phyloP scores from a whole-genome alignment of 108 stramenopile species.

The Discostella stelligeroides region DNA sequence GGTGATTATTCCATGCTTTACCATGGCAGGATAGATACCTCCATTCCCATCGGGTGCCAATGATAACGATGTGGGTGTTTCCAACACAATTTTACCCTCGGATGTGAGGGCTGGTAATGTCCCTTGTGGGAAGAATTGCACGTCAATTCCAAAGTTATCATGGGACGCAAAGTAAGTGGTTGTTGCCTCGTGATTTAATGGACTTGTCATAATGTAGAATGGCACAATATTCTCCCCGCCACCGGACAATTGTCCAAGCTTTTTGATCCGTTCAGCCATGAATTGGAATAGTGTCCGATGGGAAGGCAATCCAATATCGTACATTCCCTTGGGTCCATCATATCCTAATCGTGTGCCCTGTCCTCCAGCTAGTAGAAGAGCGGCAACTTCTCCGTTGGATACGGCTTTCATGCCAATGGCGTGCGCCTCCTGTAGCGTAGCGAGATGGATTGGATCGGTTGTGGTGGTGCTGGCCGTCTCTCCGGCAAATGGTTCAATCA shows the following conservation, averaged over 20 bases:
- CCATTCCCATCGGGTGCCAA: conserved; percentile 98
- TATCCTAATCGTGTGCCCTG: conserved; percentile 97
- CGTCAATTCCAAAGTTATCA: conserved; percentile 88
- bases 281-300: conserved; percentile 83
- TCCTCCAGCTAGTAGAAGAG: conserved; percentile 92
- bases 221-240: conserved; percentile 55
- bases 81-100: conserved; percentile 94
- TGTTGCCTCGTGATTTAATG: conserved; percentile 91
- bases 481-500: conserved; percentile 66
- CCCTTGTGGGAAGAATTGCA: conserved; percentile 93
- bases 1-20: conserved; percentile 72
- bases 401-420: conserved; percentile 68
- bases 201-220: conserved; percentile 97
- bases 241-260: conserved; percentile 53
- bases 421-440: conserved; percentile 18
- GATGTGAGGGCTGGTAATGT: conserved; percentile 86
- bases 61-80: conserved; percentile 62
- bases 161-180: conserved; percentile 72
- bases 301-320: conserved; percentile 92
- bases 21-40: conserved; percentile 94
- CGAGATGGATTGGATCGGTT: conserved; percentile 11
- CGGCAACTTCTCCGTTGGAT: conserved; percentile 77
- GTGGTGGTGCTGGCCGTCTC: conserved; percentile 46
- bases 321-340: conserved; percentile 95
- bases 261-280: conserved; percentile 81